Base-by-base conservation (phyloP, 2,329 filamentous ascomycete species). In the Calonectria hongkongensis region DNA sequence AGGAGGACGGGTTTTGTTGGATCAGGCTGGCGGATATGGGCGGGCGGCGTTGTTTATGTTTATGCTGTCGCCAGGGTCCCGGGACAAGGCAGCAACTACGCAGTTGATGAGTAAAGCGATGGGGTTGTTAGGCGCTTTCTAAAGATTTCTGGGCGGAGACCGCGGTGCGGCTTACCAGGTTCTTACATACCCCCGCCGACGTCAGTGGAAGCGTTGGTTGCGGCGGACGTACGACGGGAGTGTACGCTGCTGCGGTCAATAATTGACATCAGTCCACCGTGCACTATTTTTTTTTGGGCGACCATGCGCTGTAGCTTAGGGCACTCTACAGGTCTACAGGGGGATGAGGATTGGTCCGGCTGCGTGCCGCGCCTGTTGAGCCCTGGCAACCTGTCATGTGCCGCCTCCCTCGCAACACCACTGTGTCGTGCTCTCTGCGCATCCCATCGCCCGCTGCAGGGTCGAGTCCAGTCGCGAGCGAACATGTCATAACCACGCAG, bases 401-500 rank as follows among this genome's bases (percentile, higher is more conserved):
- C 65, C 74, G 63, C 75, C 72, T 62, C 71, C 70, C 71, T 77
- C 63, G 66, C 74, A 76, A 74, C 75, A 76, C 74, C 60, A 70
- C 70, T 47, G 21, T 67, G 50, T 69, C 70, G 63, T 60, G 65
- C 50, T 76, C 69, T 66, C 72, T 63, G 60, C 72, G 48, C 72
- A 78, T 75, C 39, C 39, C 65, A 68, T 67, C 60, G 28, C 67
- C 62, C 67, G 70, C 67, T 75, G 79, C 73, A 77, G 73, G 70
- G 63, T 50, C 73, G 67, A 76, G 67, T 72, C 79, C 79, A 81
- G 79, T 80, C 77, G 75, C 74, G 71, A 75, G 73, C 71, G 78
- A 80, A 81, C 79, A 81, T 81, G 79, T 81, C 79, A 81, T 78
- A 74, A 48, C 66, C 28, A 70, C 33, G 70, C 48, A 54, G 54